Percentiles rank a stretch among this genome's conserved stretches.
These are phyloP conservation scores for Mrakia blollopis DNA, from an alignment of 768 basidiomycete species.

Conservation along the genomic window DNA sequence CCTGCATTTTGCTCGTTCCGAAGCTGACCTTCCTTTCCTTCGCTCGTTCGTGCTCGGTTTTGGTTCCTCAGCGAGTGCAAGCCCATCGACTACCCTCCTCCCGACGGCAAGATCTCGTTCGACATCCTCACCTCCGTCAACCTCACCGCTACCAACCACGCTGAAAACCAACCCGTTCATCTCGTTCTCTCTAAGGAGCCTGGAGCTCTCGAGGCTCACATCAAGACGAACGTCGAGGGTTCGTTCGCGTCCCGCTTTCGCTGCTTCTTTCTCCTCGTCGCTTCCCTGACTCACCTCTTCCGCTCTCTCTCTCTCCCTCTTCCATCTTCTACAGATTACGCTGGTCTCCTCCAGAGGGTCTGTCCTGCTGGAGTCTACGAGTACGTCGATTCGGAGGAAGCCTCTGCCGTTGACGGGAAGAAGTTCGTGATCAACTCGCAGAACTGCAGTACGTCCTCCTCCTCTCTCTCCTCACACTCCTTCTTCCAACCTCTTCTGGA, in stretches of 20 bases:
- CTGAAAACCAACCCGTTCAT: constrained; percentile 93
- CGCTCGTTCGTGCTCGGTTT: background rate
- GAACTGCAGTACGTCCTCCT: constrained; percentile 47
- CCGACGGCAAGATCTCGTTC: constrained; percentile 83
- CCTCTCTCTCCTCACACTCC: constrained; percentile 36
- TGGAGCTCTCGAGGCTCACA: constrained; percentile 60
- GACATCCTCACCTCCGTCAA: constrained; percentile 86
- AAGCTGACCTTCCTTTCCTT: background rate
- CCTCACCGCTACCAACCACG: constrained; percentile 89
- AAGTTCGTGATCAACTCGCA: constrained; percentile 95
- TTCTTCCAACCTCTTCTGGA: background rate
- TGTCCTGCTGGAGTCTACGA: constrained; percentile 98
- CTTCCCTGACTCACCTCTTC: background rate
- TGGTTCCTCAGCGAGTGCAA: constrained; percentile 50
- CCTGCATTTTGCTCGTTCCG: background rate
- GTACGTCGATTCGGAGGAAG: constrained; percentile 68
- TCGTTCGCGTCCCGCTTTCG: constrained; percentile 25
- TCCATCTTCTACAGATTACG: constrained; percentile 57
- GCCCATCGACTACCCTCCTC: constrained; percentile 79
- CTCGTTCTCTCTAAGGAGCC: constrained; percentile 60
- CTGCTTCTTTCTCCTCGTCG: background rate
- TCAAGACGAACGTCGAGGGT: constrained; percentile 56
- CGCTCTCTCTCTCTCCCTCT: too few relatives aligned
- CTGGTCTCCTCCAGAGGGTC: constrained; percentile 76
- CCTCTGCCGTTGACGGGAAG: constrained; percentile 65